Base-by-base conservation (phyloP, 2,329 filamentous ascomycete genomes). In the Pleochaeta shiraiana region DNA sequence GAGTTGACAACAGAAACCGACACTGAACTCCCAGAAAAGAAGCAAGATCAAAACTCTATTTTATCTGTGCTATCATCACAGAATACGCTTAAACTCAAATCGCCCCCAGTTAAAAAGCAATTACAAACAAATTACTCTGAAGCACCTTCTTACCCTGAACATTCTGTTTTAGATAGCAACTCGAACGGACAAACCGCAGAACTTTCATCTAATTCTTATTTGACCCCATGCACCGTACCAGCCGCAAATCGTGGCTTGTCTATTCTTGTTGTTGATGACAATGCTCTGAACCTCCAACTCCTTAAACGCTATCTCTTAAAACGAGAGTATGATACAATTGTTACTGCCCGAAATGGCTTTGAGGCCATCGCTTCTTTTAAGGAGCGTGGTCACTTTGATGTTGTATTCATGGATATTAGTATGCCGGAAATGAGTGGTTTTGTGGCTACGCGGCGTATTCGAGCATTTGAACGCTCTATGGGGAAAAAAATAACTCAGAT, bases 341-440 rank as follows among this genome's bases (percentile, higher is more conserved):
- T 71, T 26, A 75, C 74, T 1, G 78, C 78, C 1, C 68, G 67
- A 4, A 74, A 80, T 66, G 79, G 79, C 7, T 70, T 75, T 6
- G 74, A 79, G 69, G 79, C 79, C 1, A 73, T 80, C 1, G 69
- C 76, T 4, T 69, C 70, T 0, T 63, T 67, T 19, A 37, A 26
- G 3, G 43, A 78, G 75, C 39, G 72, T 73, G 67, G 71, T 16
- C 63, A 68, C 0, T 75, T 75, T 50, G 74, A 75, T 33, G 72
- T 78, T 28, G 73, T 80, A 5, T 74, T 80, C 33, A 80, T 81
- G 77, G 80, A 81, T 66, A 75, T 81, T 6, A 76, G 76, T 63
- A 82, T 82, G 80, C 80, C 79, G 0, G 74, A 79, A 11, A 78
- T 81, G 73, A 76, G 81, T 66, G 77, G 78, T 0, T 70, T 79